Base-by-base conservation (phyloP, 106 monocot species). In the Vanilla planifolia region DNA sequence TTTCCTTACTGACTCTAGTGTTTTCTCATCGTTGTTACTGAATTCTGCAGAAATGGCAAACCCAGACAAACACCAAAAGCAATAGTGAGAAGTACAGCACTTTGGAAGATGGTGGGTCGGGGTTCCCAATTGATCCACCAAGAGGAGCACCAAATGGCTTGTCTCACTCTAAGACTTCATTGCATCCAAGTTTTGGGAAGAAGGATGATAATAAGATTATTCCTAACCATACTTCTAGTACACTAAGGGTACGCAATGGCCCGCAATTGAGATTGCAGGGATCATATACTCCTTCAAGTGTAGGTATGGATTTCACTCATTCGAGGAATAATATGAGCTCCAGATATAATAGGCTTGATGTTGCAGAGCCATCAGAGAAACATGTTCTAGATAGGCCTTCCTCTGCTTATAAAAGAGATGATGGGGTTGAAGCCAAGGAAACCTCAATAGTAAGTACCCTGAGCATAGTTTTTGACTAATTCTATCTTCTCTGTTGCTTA, bases 81-180 rank as follows among this genome's bases (percentile, higher is more conserved):
- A 61, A 33, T 34, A 82, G 76, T 50, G 70, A 64, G 52, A 83
- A 79, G 61, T 83, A 80, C 67, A 72, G 28, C 17, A 67, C 77
- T 40, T 43, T 48, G 26, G 75, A 72, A 48, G 78, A 78, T 20
- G 34, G 64, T 67, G 86, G 21, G 0, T 33, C 63, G 10, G 64
- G 57, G 13, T 60, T 75, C 51, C 62, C 47, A 13, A 55, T 79
- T 43, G 75, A 72, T 26, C 79, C 72, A 32, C 68, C 64, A 14
- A 24, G 33, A 51, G 53, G n/a, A 36, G 40, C 64, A 25, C 55
- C 56, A 43, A 16, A 74, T 62, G 55, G 63, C 20, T 72, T 48
- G 2, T 32, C 47, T 60, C 51, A 53, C 67, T 52, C 48, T 22
- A 71, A 66, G 24, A 71, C 71, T 34, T 53, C 60, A 15, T 39